Percentiles rank a stretch among this genome's conserved stretches.
Evolutionary conservation across 331 rosid species (phyloP).

Genomic region (Malus hybrid): DNA sequence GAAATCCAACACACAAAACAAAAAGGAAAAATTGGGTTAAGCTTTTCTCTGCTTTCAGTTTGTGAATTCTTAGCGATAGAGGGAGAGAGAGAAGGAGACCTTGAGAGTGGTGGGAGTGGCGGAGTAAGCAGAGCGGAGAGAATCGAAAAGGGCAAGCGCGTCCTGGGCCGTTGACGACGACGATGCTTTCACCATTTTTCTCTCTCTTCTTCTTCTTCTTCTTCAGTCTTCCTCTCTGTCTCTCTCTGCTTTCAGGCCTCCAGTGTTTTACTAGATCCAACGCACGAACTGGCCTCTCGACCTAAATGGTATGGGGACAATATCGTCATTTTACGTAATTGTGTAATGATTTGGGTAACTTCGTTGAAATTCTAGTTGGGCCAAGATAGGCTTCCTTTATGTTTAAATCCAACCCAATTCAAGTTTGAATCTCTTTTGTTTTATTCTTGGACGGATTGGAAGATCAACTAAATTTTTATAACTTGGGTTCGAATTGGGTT

Average conservation of each 20-base stretch:
- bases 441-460: too few relatives aligned
- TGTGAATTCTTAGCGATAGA: background rate
- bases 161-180: slow-evolving; percentile 1
- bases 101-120: slow-evolving; percentile 14
- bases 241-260: background rate
- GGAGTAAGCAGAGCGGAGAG: slow-evolving; percentile 6
- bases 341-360: background rate
- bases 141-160: slow-evolving; percentile 1
- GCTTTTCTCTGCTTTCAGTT: background rate
- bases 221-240: background rate
- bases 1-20: background rate
- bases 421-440: too few relatives aligned
- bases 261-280: background rate
- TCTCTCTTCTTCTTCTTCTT: background rate
- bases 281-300: too few relatives aligned
- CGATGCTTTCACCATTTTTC: slow-evolving; percentile 2
- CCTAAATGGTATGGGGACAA: background rate
- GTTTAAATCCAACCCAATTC: background rate
- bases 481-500: too few relatives aligned
- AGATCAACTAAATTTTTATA: too few relatives aligned
- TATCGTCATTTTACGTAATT: background rate
- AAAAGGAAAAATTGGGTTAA: background rate
- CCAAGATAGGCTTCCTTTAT: background rate
- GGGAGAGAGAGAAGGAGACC: background rate
- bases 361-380: background rate